Evolutionary conservation across 257 asterid genomes (phyloP).

Genomic region (Ehretia macrophylla): DNA sequence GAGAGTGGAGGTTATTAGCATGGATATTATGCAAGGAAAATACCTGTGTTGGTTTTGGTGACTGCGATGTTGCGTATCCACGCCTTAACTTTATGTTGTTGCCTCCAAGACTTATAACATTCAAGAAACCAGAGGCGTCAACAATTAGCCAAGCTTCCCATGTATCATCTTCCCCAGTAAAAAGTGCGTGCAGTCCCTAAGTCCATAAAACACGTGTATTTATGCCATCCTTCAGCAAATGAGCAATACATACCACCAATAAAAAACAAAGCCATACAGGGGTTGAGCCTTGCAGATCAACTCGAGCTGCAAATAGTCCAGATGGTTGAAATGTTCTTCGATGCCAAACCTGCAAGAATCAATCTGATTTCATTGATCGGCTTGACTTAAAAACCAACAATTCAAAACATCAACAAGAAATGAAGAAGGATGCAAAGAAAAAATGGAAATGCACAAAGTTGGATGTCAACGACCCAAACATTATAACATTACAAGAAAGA

Average conservation of each 20-base stretch:
- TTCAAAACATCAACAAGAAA: not conserved
- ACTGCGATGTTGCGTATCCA: slow-evolving; percentile 84
- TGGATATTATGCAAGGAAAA: not conserved
- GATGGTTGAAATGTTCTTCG: slow-evolving; percentile 94
- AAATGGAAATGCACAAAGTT: not conserved
- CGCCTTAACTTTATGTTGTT: slow-evolving; percentile 74
- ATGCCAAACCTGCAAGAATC: slow-evolving; percentile 75
- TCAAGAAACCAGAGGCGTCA: slow-evolving; percentile 70
- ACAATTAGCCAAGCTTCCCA: slow-evolving; percentile 96
- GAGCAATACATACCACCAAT: slow-evolving; percentile 2
- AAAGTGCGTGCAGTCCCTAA: slow-evolving; percentile 86
- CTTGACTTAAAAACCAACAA: not conserved
- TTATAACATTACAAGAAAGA: not conserved
- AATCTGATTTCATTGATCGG: not conserved
- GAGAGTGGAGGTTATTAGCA: not conserved
- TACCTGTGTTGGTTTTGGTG: slow-evolving; percentile 90
- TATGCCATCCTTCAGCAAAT: slow-evolving; percentile 5
- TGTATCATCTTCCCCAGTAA: slow-evolving; percentile 93
- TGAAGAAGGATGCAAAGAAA: not conserved
- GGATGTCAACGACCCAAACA: not conserved
- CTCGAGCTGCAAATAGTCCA: slow-evolving; percentile 97
- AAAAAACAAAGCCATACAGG: slow-evolving; percentile 44
- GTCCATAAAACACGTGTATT: slow-evolving; percentile 18
- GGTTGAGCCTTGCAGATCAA: slow-evolving; percentile 91
- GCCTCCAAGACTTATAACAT: slow-evolving; percentile 44